Evolutionary conservation across 768 basidiomycete species (phyloP), one percentile per base, ranked within the genome.

Genomic region (Macrocybe gigantea): DNA sequence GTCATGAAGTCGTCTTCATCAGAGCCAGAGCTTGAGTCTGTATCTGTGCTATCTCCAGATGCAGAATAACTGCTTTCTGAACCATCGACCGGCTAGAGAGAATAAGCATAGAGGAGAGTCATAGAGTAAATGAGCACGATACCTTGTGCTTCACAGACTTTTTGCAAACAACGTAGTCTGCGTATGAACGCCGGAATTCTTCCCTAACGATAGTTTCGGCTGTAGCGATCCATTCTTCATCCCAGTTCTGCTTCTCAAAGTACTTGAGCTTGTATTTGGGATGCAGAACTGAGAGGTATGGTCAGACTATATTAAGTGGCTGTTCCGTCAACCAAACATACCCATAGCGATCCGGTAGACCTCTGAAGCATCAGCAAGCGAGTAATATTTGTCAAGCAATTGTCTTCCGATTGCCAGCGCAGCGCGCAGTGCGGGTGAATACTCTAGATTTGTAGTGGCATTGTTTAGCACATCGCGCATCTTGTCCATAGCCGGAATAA

Each of bases 401-500:
- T 53, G 48, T 44, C 60, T 61, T 9, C 49, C 57, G 12, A 63
- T 44, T 7, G 30, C 37, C 1, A 61, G 36, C 1, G 61, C 55
- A 3, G 50, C 51, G 9, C 35, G 45, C 12, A 67, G 54, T 5
- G 61, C 15, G 2, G 48, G 29, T 5, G 30, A 35, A 38, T 51
- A 60, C 14, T 34, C 3, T 1, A 7, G 14, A 4, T 47, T 41
- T 9, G 39, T 14, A 29, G 54, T 43, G 5, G 43, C 9, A 34
- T 47, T 40, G 2, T 39, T 35, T 10, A 54, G 36, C 1, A 22
- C n/a, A 14, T 62, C 7, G 38, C 70, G 54, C 10, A 69, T 62
- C 22, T 53, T 38, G 42, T 71, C 65, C 67, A 69, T 69, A 2
- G 63, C 66, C 14, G 66, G 67, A 9, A 71, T 70, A 2, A 71